Evolutionary conservation across 805 yeast genomes (phyloP).

Genomic region (Candida orba): DNA sequence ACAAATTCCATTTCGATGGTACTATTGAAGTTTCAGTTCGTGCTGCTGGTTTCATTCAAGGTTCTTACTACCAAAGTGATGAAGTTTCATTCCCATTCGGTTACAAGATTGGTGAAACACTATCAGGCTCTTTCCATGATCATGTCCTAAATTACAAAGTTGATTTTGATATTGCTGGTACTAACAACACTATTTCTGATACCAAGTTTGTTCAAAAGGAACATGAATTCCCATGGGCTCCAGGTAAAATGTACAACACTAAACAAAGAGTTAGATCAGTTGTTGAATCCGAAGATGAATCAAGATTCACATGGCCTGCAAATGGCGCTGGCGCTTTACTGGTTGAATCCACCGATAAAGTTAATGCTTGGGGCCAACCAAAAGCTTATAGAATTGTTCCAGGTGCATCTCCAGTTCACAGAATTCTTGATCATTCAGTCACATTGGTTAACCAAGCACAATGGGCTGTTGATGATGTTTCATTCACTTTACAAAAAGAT

Average conservation of each 20-base stretch:
- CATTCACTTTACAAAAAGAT: conserved; percentile 21
- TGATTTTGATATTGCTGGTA: conserved; percentile 25
- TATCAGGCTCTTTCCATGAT: conserved; percentile 26
- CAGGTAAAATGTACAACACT: conserved; percentile 15
- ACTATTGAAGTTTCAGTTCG: conserved; percentile 23
- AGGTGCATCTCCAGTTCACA: conserved; percentile 17
- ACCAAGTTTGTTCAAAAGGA: conserved; percentile 12
- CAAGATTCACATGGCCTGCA: conserved; percentile 15
- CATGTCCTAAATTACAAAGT: conserved; percentile 24
- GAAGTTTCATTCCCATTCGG: conserved; percentile 18
- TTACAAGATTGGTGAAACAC: conserved; percentile 16
- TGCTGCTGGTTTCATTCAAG: conserved; percentile 26
- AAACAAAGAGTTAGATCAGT: conserved; percentile 13
- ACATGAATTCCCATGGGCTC: conserved; percentile 23
- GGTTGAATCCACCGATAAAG: conserved; percentile 21
- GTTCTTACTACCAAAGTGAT: conserved; percentile 21
- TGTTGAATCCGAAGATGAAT: conserved; percentile 16
- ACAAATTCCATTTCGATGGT: conserved; percentile 22
- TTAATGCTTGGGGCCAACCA: conserved; percentile 24
- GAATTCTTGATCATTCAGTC: conserved; percentile 14
- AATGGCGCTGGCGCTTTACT: conserved; percentile 20
- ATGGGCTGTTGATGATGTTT: conserved; percentile 20
- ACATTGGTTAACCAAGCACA: conserved; percentile 17
- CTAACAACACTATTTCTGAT: conserved; percentile 16
- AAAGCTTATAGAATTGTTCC: conserved; percentile 23